Evolutionary conservation across 768 basidiomycete genomes (phyloP).

Genomic region (Agaricus sinodeliciosus): DNA sequence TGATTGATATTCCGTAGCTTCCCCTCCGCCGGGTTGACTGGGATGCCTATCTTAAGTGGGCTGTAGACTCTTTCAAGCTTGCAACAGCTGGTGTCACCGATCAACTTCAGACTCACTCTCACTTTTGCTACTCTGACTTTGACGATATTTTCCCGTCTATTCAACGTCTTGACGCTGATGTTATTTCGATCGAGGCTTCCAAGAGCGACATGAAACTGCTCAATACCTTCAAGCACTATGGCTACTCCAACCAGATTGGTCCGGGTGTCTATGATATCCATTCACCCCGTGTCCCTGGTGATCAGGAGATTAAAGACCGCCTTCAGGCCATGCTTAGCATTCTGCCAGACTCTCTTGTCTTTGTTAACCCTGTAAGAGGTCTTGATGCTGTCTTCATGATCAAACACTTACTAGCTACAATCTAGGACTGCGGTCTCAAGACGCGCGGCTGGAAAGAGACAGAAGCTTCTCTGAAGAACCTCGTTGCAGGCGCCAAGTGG

Average conservation of each 20-base stretch:
- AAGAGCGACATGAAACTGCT: slow-evolving; percentile 99
- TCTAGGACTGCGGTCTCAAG: slow-evolving; percentile 92
- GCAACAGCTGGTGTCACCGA: slow-evolving; percentile 94
- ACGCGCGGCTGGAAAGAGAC: slow-evolving; percentile 99
- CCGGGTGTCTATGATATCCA: slow-evolving; percentile 99
- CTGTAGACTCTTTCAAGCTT: slow-evolving; percentile 98
- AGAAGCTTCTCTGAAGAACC: slow-evolving; percentile 79
- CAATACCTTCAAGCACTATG: slow-evolving; percentile 89
- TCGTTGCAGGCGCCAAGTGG: slow-evolving; percentile 91
- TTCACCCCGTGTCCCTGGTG: slow-evolving; percentile 93
- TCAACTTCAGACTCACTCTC: slow-evolving; percentile 94
- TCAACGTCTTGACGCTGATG: slow-evolving; percentile 94
- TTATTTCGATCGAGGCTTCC: slow-evolving; percentile 97
- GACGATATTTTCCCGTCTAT: slow-evolving; percentile 98
- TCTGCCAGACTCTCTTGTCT: slow-evolving; percentile 75
- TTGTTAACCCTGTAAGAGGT: slow-evolving; percentile 75
- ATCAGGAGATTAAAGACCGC: slow-evolving; percentile 92
- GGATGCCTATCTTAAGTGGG: slow-evolving; percentile 96
- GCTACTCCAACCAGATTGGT: slow-evolving; percentile 96
- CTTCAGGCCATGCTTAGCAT: slow-evolving; percentile 78
- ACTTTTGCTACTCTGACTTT: slow-evolving; percentile 99
- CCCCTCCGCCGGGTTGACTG: slow-evolving; percentile 96
- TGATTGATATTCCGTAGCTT: slow-evolving; percentile 41
- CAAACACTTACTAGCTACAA: neutral
- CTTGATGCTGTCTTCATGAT: neutral